Evolutionary conservation across 345 rosid genomes (phyloP).

Genomic region (Citrus reticulata): DNA sequence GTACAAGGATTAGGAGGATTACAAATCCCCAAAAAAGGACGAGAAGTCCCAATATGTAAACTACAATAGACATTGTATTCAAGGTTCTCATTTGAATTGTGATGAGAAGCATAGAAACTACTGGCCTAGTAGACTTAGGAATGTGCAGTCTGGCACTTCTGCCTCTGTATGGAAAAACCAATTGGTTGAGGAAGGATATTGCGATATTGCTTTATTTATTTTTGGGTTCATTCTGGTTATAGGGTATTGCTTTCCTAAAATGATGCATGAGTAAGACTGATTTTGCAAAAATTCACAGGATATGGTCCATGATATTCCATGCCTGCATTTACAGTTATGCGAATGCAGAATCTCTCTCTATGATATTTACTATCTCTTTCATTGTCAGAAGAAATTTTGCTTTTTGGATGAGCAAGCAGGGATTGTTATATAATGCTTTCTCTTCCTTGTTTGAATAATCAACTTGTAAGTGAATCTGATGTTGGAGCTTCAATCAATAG

Average conservation of each 20-base stretch:
- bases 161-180: not conserved
- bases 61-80: not conserved
- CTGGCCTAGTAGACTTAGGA: not conserved
- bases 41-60: not conserved
- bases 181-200: not conserved
- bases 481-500: conserved; percentile 36
- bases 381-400: not conserved
- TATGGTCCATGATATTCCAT: not conserved
- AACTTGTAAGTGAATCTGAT: conserved; percentile 17
- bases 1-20: too few relatives aligned
- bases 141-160: not conserved
- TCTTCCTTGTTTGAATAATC: not conserved
- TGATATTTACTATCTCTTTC: not conserved
- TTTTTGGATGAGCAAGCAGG: not conserved
- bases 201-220: not conserved
- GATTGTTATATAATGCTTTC: not conserved
- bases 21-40: too few relatives aligned
- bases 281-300: not conserved
- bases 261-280: not conserved
- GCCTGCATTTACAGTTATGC: not conserved
- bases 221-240: not conserved
- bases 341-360: not conserved
- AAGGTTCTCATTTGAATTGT: not conserved
- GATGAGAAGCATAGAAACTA: not conserved
- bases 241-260: not conserved